Evolutionary conservation across 768 basidiomycete genomes (phyloP).

Genomic region (Flagelloscypha sp.): DNA sequence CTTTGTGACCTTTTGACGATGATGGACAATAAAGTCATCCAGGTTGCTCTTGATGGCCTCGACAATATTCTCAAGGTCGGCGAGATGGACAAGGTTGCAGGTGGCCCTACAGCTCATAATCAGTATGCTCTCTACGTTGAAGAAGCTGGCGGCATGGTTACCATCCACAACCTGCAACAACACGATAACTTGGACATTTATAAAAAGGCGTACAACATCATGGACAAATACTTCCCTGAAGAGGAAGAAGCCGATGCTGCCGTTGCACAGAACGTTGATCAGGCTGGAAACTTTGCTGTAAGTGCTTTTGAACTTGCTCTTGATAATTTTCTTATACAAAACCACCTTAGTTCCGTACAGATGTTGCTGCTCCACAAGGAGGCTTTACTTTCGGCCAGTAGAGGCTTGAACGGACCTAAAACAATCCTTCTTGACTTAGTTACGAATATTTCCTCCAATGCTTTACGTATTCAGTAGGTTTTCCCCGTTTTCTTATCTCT

Average conservation of each 20-base stretch:
- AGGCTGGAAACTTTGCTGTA: slow-evolving; percentile 68
- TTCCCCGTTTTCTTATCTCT: too few species aligned
- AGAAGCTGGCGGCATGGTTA: slow-evolving; percentile 98
- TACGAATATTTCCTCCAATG: too few species aligned
- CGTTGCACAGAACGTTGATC: slow-evolving; percentile 70
- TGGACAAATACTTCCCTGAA: slow-evolving; percentile 98
- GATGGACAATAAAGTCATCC: slow-evolving; percentile 99
- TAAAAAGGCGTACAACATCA: slow-evolving; percentile 98
- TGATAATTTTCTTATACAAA: slow-evolving; percentile 5
- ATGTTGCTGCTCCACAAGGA: slow-evolving; percentile 84
- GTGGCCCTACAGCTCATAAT: slow-evolving; percentile 77
- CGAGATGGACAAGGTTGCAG: slow-evolving; percentile 83
- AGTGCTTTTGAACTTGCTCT: slow-evolving; percentile 18
- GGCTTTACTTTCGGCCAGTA: slow-evolving; percentile 90
- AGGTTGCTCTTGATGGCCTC: slow-evolving; percentile 94
- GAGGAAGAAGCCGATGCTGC: slow-evolving; percentile 86
- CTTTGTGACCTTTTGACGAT: slow-evolving; percentile 92
- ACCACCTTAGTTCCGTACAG: slow-evolving; percentile 63
- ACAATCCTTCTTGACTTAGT: too few species aligned
- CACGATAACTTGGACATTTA: slow-evolving; percentile 99
- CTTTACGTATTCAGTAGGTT: too few species aligned
- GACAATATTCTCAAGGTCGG: slow-evolving; percentile 99
- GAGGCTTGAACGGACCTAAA: slow-evolving; percentile 29
- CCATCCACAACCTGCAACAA: slow-evolving; percentile 98
- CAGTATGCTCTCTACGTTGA: slow-evolving; percentile 93